phyloP scores from a whole-genome alignment of 331 rosid genomes.

The Quercus tomentella region DNA sequence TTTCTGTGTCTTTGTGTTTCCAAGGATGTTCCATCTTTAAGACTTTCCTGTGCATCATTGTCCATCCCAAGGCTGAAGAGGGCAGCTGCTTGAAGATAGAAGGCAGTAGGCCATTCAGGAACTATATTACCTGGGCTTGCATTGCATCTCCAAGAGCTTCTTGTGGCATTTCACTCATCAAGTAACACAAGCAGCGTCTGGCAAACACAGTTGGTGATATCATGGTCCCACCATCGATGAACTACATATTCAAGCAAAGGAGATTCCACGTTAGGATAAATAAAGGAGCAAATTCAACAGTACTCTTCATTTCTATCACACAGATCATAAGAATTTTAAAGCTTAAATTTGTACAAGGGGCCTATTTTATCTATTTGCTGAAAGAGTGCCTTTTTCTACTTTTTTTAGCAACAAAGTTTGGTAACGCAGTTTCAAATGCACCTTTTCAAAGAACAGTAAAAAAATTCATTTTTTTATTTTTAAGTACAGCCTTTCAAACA shows the following conservation, averaged over 20 bases:
- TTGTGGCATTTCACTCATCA: slow-evolving; percentile 75
- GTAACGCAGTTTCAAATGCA: too few relatives aligned
- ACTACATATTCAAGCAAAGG: slow-evolving; percentile 39
- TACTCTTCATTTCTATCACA: too few relatives aligned
- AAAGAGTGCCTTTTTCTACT: not conserved
- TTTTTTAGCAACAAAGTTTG: too few relatives aligned
- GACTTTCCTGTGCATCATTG: slow-evolving; percentile 74
- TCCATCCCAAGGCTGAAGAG: slow-evolving; percentile 78
- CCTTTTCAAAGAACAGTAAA: too few relatives aligned
- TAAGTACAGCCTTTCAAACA: too few relatives aligned
- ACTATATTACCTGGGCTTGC: slow-evolving; percentile 67
- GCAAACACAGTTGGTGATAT: slow-evolving; percentile 67
- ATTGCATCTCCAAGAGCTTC: slow-evolving; percentile 93
- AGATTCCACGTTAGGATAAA: not conserved
- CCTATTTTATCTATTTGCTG: not conserved
- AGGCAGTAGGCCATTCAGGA: slow-evolving; percentile 74
- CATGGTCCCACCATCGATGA: slow-evolving; percentile 69
- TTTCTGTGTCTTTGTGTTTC: slow-evolving; percentile 45
- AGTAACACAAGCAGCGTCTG: slow-evolving; percentile 82
- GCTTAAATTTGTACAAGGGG: not conserved
- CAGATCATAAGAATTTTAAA: too few relatives aligned
- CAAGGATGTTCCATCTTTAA: slow-evolving; percentile 61
- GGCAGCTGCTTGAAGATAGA: slow-evolving; percentile 85
- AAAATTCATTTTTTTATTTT: too few relatives aligned
- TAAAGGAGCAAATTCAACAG: not conserved